Conservation (phyloP, 345 rosid genomes). For the Lumnitzera littorea region DNA sequence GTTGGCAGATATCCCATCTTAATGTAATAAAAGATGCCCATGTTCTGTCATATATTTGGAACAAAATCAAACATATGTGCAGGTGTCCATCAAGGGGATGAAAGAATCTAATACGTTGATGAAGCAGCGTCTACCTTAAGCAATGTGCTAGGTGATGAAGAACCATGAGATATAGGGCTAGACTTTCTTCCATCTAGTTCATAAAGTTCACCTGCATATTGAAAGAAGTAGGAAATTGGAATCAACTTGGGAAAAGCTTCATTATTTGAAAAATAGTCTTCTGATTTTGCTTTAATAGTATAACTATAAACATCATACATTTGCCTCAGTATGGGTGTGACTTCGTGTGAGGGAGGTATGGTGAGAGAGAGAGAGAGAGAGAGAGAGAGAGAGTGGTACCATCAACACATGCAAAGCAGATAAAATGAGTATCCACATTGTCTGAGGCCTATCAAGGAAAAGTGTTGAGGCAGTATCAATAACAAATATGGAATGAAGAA, state of each 20-base stretch:
- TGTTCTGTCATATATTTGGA: too few relatives aligned
- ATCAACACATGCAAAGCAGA: slow-evolving; percentile 76
- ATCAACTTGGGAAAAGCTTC: not conserved
- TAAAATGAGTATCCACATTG: slow-evolving; percentile 60
- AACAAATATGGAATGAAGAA: not conserved
- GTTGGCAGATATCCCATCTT: too few relatives aligned
- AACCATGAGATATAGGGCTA: slow-evolving; percentile 68
- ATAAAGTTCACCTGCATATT: slow-evolving; percentile 58
- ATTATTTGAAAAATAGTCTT: too few relatives aligned
- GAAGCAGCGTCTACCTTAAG: slow-evolving; percentile 41
- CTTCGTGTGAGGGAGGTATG: not conserved
- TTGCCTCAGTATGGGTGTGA: too few relatives aligned
- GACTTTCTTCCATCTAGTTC: slow-evolving; percentile 94
- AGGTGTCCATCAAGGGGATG: not conserved
- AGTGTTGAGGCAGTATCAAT: not conserved
- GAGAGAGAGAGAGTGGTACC: slow-evolving; percentile 33
- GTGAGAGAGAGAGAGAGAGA: not conserved
- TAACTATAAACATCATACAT: too few relatives aligned
- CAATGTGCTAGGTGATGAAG: slow-evolving; percentile 59
- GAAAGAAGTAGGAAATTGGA: not conserved
- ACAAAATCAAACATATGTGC: not conserved
- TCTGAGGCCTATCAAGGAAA: slow-evolving; percentile 56
- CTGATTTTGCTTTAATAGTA: too few relatives aligned
- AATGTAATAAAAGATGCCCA: too few relatives aligned
- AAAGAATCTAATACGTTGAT: too few relatives aligned